These are phyloP conservation scores for Candida frijolesensis DNA, from an alignment of 1,139 yeast genomes.

Conservation along the genomic window DNA sequence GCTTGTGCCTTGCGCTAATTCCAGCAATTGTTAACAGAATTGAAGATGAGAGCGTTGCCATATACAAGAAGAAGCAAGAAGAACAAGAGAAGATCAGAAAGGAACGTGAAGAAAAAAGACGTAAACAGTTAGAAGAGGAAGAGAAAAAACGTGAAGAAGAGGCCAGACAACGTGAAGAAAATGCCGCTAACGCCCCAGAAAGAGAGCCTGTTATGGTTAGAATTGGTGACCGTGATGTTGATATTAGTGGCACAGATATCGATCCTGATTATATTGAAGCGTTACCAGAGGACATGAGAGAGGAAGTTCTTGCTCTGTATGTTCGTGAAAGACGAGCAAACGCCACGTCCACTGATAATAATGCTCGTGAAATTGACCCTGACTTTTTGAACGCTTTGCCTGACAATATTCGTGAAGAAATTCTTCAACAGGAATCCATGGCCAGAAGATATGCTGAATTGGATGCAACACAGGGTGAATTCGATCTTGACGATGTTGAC, in stretches of 20 bases:
- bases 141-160: constrained; percentile 37
- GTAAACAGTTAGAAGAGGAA: constrained; percentile 36
- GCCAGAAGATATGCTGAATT: constrained; percentile 40
- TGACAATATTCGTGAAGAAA: constrained; percentile 69
- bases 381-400: constrained; percentile 85
- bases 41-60: constrained; percentile 47
- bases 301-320: constrained; percentile 89
- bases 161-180: constrained; percentile 36
- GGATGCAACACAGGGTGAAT: constrained; percentile 28
- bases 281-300: constrained; percentile 89
- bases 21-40: constrained; percentile 56
- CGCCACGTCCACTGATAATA: constrained; percentile 46
- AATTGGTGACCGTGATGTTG: constrained; percentile 80
- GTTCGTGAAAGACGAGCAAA: constrained; percentile 66
- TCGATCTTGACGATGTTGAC: constrained; percentile 28
- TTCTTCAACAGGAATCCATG: constrained; percentile 66
- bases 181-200: constrained; percentile 19
- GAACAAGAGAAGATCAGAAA: constrained; percentile 30
- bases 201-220: constrained; percentile 63
- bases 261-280: constrained; percentile 92
- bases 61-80: constrained; percentile 30
- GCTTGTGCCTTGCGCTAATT: constrained; percentile 44
- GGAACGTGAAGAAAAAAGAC: constrained; percentile 32
- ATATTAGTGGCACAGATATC: constrained; percentile 86
- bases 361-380: constrained; percentile 71